Base-by-base conservation (phyloP, 805 yeast species). In the Debaryomyces maramus region DNA sequence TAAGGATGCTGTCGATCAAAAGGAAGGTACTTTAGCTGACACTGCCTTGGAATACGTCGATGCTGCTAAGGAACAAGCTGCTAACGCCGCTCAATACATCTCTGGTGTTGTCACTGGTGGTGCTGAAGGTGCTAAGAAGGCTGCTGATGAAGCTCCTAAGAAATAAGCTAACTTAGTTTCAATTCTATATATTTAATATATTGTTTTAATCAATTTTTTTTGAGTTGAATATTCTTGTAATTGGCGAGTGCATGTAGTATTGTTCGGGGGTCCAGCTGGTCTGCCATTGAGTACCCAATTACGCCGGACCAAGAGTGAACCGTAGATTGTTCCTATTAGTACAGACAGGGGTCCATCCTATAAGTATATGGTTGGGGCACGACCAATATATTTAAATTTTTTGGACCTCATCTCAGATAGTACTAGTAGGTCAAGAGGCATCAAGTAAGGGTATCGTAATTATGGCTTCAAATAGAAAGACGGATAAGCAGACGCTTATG, bases 41-140 rank as follows among this genome's bases (percentile, higher is more conserved):
- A 68, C 78, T 53, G 68, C 70, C 46, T 40, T 53, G 45, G 53
- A 58, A 47, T 79, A 79, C 60, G 67, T 75, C 36, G 81, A 73
- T 22, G 65, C 69, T 38, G 85, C 83, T 39, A 80, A 78, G 69
- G 76, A 72, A 55, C 67, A 77, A 39, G 65, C 75, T 39, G 66
- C 67, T 45, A 77, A 78, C 42, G 73, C 80, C 38, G 85, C 84
- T 41, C 69, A 73, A 48, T 79, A 80, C 58, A 74, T 78, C 29
- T 72, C 80, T 26, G 63, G 70, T 40, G 72, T 72, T 29, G 63
- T 77, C 35, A 63, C 78, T 50, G 85, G 85, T 59, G 81, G 84
- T 45, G 70, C 74, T 39, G 77, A 75, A 55, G 79, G 77, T 53
- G 78, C 78, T 41, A 55, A 65, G 52, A 44, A 52, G 24, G 72